Percentiles rank a stretch among this genome's conserved stretches.
phyloP scores from a whole-genome alignment of 2,329 filamentous ascomycete species.

The Beauveria scarabaeidicola region DNA sequence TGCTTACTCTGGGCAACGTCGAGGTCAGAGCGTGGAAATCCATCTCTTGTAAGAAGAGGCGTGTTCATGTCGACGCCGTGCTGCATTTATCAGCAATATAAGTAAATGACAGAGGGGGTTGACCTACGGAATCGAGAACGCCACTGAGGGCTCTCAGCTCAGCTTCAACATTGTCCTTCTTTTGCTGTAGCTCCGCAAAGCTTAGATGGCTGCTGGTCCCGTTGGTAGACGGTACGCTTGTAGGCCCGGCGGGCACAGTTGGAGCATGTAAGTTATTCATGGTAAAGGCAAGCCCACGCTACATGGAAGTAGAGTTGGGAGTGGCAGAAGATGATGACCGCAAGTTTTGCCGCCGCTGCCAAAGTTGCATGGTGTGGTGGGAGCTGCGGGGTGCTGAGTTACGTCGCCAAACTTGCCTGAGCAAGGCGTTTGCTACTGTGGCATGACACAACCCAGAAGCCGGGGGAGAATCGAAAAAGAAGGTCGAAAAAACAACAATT shows the following conservation, averaged over 20 bases:
- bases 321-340: background rate
- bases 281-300: background rate
- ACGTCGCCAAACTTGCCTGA: conserved; percentile 2
- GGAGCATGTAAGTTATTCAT: conserved; percentile 53
- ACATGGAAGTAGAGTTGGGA: background rate
- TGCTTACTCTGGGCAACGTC: conserved; percentile 83
- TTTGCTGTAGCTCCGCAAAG: conserved; percentile 69
- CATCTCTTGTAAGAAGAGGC: conserved; percentile 75
- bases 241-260: conserved; percentile 64
- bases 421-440: background rate
- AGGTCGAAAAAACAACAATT: background rate
- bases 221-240: conserved; percentile 51
- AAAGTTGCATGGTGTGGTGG: background rate
- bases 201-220: conserved; percentile 57
- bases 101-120: background rate
- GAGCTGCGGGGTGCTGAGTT: conserved; percentile 4
- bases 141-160: conserved; percentile 78
- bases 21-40: conserved; percentile 86
- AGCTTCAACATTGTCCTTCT: conserved; percentile 77
- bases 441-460: background rate
- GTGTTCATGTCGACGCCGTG: conserved; percentile 93
- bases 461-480: background rate
- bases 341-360: background rate
- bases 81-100: conserved; percentile 36
- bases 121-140: conserved; percentile 76